phyloP scores from a whole-genome alignment of 192 early-diverging fungal species.

The Phycomyces nitens region DNA sequence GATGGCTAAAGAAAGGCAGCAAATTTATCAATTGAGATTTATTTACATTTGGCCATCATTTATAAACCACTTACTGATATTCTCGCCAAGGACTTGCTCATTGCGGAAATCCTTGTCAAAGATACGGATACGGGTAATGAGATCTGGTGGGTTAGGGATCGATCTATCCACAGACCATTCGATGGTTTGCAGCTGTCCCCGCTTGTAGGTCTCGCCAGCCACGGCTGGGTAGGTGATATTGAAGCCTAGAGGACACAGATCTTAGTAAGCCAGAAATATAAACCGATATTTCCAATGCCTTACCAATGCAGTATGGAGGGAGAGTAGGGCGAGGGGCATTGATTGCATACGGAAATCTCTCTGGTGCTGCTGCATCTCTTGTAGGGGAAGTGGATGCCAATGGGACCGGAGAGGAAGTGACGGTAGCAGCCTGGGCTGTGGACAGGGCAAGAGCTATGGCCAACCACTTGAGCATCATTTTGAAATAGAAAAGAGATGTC shows the following conservation, averaged over 20 bases:
- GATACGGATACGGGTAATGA: not conserved
- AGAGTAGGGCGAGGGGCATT: not conserved
- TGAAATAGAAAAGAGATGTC: not conserved
- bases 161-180: not conserved
- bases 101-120: not conserved
- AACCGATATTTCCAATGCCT: too few relatives aligned
- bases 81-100: not conserved
- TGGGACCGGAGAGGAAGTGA: not conserved
- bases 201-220: not conserved
- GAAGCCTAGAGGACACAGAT: not conserved
- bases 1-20: not conserved
- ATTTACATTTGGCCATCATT: not conserved
- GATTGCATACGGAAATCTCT: not conserved
- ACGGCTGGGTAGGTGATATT: not conserved
- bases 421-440: not conserved
- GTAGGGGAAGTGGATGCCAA: not conserved
- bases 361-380: too few relatives aligned
- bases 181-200: not conserved
- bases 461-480: not conserved
- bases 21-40: too few relatives aligned
- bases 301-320: not conserved
- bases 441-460: not conserved
- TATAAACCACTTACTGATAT: not conserved
- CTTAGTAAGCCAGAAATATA: too few relatives aligned
- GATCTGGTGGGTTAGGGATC: not conserved